Evolutionary conservation across 805 yeast species (phyloP), one percentile per base, ranked within the genome.

Genomic region (Metschnikowia proteae): DNA sequence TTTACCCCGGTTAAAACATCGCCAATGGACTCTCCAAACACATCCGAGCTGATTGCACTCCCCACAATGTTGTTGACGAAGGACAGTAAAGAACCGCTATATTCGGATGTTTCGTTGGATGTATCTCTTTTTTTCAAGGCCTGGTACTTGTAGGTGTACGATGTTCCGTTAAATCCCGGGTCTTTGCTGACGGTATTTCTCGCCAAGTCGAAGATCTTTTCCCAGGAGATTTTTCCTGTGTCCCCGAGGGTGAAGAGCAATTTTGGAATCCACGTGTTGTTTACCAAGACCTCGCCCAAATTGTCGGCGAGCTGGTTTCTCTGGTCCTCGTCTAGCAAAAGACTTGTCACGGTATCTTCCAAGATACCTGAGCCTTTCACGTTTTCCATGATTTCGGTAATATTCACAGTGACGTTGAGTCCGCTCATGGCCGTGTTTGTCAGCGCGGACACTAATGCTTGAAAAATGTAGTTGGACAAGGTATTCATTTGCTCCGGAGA

Each of bases 241-340:
- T 60, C 50, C 26, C 75, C 75, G n/a, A 68, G 49, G n/a, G 63
- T 65, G 35, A 51, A 53, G 41, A 72, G 51, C 8, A 70, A 42
- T 39, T 58, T 46, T 3, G 68, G 57, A 22, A 68, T 56, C 68
- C 70, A 71, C 6, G 63, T 54, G 41, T 68, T 49, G 22, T 60
- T 54, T 10, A 58, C 57, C 35, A 71, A 56, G 8, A 62, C 42
- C 11, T 55, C 49, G 3, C 75, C 75, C 13, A 61, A 38, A 11
- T 56, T 42, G 30, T 56, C 61, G 1, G 72, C 61, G 13, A 70
- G 43, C 2, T 40, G 26, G 29, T 55, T 48, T 32, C 69, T 56
- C 49, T 69, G 67, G 23, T 60, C 53, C 9, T 66, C 69, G 51
- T 70, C 58, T 11, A 64, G 34, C 25, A 72, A 52, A 38, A 71